Evolutionary conservation across 306 rosid species (phyloP).

Genomic region (Mimosa bimucronata): DNA sequence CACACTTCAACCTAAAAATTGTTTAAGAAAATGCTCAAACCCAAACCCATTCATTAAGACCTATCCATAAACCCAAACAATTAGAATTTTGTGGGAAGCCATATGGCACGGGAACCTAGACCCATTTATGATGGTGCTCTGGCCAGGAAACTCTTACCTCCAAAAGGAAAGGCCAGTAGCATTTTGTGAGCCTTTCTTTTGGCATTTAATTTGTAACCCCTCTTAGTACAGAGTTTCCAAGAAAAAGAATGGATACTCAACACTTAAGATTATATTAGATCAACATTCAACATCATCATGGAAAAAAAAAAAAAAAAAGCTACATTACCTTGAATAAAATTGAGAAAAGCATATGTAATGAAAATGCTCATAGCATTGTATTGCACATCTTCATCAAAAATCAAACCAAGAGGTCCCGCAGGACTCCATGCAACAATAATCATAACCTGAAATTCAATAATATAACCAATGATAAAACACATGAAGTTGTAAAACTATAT

Average conservation of each 20-base stretch:
- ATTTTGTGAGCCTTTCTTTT: not conserved
- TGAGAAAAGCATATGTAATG: slow-evolving; percentile 84
- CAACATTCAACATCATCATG: not conserved
- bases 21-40: not conserved
- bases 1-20: not conserved
- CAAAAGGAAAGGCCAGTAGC: not conserved
- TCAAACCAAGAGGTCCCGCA: slow-evolving; percentile 65
- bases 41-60: not conserved
- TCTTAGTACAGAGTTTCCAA: not conserved
- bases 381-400: slow-evolving; percentile 74
- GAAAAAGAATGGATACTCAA: not conserved
- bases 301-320: not conserved
- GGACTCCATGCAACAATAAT: slow-evolving; percentile 91
- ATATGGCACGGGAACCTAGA: not conserved
- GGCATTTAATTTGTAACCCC: not conserved
- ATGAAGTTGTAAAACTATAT: slow-evolving; percentile 28
- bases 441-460: slow-evolving; percentile 77
- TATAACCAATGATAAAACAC: slow-evolving; percentile 19
- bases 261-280: not conserved
- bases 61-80: not conserved
- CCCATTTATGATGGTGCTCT: not conserved
- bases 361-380: slow-evolving; percentile 80
- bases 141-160: not conserved
- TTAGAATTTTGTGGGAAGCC: not conserved
- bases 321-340: slow-evolving; percentile 84